Conservation (phyloP, 768 basidiomycete genomes). For the Mycena galericulata region DNA sequence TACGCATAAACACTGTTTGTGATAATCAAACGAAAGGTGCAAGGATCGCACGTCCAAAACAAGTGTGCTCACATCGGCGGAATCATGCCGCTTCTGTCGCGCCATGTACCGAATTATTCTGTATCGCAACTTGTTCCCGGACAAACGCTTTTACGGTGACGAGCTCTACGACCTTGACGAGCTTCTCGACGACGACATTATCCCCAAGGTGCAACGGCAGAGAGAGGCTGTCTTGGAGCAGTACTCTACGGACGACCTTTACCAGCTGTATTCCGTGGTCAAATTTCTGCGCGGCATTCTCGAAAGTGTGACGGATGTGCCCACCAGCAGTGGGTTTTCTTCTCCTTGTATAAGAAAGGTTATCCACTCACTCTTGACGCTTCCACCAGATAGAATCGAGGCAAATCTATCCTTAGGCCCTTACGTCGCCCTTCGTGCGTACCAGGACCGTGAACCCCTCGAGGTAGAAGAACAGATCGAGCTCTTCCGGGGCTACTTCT, state of each 20-base stretch:
- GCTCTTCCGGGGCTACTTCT: neutral
- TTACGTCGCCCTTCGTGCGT: neutral
- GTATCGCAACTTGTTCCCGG: conserved; percentile 24
- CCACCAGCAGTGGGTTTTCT: neutral
- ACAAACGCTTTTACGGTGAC: too few species aligned
- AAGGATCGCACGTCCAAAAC: conserved; percentile 39
- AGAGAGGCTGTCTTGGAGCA: neutral
- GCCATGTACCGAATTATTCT: conserved; percentile 38
- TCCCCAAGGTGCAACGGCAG: neutral
- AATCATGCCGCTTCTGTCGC: conserved; percentile 41
- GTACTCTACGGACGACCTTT: neutral
- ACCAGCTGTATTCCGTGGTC: neutral
- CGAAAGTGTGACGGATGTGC: neutral
- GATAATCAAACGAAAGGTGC: conserved; percentile 18
- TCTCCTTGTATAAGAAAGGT: neutral
- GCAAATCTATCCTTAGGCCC: neutral
- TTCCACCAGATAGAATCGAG: neutral
- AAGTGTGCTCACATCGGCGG: conserved; percentile 35
- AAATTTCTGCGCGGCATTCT: neutral
- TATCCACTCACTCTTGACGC: neutral
- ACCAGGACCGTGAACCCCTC: neutral
- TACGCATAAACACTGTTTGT: neutral
- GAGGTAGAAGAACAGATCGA: neutral
- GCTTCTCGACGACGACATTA: neutral
- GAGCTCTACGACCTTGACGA: neutral